A percentile compares a stretch with the other conserved stretches of the same genome.
Evolutionary conservation across 306 rosid species (phyloP).

Genomic region (Carpinus fangiana): DNA sequence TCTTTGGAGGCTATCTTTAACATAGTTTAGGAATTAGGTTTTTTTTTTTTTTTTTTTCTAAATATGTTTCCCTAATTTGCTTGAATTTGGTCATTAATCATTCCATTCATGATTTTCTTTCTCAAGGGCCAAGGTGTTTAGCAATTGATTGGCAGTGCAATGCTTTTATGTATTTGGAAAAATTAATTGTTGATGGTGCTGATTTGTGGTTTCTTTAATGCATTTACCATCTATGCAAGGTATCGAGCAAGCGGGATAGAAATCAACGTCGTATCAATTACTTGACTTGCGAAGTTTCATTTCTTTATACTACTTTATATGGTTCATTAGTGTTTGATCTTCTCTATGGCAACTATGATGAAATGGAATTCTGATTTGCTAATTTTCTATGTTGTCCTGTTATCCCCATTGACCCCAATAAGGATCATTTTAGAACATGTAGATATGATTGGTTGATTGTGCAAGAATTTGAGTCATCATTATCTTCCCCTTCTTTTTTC

Average conservation of each 20-base stretch:
- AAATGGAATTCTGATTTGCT: not conserved
- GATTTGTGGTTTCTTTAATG: slow-evolving; percentile 18
- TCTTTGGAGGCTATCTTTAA: not conserved
- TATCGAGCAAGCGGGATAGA: slow-evolving; percentile 53
- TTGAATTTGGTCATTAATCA: not conserved
- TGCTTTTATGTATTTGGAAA: not conserved
- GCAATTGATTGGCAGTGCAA: slow-evolving; percentile 11
- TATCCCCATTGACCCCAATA: not conserved
- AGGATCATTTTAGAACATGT: not conserved
- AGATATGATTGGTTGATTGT: not conserved
- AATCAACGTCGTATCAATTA: slow-evolving; percentile 33
- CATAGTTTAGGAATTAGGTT: not conserved
- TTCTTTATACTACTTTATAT: not conserved
- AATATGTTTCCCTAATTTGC: not conserved
- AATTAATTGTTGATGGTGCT: not conserved
- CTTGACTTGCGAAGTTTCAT: slow-evolving; percentile 13
- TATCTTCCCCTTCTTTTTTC: not conserved
- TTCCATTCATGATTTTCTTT: not conserved
- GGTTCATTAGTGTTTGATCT: not conserved
- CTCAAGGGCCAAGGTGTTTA: not conserved
- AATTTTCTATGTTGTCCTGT: not conserved
- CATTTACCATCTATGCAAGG: slow-evolving; percentile 56
- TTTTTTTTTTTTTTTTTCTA: accelerated
- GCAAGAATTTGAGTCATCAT: not conserved
- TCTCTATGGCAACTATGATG: not conserved